Evolutionary conservation across 352 stramenopile species (phyloP).

Genomic region (Chrysophaeum taylorii): DNA sequence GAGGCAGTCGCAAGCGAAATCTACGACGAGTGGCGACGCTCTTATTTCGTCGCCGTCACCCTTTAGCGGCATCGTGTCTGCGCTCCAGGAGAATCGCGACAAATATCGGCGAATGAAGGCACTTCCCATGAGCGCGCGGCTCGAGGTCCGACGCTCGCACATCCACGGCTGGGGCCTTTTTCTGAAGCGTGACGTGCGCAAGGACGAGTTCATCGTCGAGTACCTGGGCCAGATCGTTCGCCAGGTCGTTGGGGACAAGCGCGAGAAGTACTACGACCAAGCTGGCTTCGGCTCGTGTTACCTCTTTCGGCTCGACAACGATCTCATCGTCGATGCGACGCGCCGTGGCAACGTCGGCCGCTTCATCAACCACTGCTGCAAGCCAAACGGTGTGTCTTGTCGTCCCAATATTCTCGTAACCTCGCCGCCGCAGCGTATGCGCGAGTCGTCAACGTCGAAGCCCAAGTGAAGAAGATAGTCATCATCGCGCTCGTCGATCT

Average conservation of each 20-base stretch:
- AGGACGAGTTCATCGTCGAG: constrained; percentile 85
- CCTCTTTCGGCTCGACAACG: constrained; percentile 86
- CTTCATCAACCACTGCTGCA: constrained; percentile 92
- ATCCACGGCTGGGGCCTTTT: constrained; percentile 90
- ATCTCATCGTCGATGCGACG: constrained; percentile 87
- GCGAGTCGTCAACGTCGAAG: constrained; percentile 61
- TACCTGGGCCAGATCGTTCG: constrained; percentile 83
- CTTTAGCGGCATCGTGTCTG: no score
- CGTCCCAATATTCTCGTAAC: constrained; percentile 77
- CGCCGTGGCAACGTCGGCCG: constrained; percentile 77
- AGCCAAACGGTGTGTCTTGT: constrained; percentile 80
- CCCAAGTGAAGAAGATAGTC: constrained; percentile 85
- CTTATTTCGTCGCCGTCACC: no score
- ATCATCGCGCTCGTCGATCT: constrained; percentile 83
- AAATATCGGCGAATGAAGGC: constrained; percentile 75
- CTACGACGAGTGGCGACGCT: no score
- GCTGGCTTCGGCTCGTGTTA: constrained; percentile 84
- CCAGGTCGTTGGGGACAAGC: constrained; percentile 69
- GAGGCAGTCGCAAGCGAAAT: no score
- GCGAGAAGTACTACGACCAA: constrained; percentile 75
- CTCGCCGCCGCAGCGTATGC: constrained; percentile 67
- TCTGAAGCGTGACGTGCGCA: constrained; percentile 67
- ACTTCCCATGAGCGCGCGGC: constrained; percentile 69
- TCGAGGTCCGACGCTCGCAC: constrained; percentile 76
- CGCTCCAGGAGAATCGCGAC: constrained; percentile 39